Conservation (phyloP, 345 rosid species). For the Iberis pinnata region DNA sequence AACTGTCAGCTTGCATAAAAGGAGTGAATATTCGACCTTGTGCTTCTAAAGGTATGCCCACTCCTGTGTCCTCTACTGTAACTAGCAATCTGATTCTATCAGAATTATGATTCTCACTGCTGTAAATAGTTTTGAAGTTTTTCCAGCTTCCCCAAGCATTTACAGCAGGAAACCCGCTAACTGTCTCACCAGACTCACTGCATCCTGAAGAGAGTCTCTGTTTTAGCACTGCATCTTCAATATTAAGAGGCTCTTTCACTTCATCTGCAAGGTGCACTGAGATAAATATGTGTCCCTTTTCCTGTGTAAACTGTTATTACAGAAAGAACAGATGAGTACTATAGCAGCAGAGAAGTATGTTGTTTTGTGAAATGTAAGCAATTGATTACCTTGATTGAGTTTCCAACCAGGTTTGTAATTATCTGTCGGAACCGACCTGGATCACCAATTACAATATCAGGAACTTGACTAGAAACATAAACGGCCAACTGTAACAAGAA, state of each 20-base stretch:
- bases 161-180: conserved; percentile 78
- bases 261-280: conserved; percentile 61
- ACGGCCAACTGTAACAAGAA: conserved; percentile 53
- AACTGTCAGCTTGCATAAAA: conserved; percentile 96
- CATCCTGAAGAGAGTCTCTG: neutral
- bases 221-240: neutral
- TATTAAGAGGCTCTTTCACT: conserved; percentile 31
- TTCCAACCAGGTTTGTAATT: conserved; percentile 88
- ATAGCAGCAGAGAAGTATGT: neutral
- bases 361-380: too few relatives aligned
- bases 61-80: conserved; percentile 91
- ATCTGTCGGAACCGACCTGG: conserved; percentile 82
- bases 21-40: conserved; percentile 83
- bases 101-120: conserved; percentile 17
- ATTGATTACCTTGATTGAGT: conserved; percentile 66
- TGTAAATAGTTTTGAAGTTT: conserved; percentile 35
- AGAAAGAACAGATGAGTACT: neutral
- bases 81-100: conserved; percentile 55
- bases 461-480: conserved; percentile 73
- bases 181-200: conserved; percentile 17
- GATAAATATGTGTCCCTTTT: conserved; percentile 68
- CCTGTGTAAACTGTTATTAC: conserved; percentile 51
- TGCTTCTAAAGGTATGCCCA: conserved; percentile 74
- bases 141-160: conserved; percentile 83
- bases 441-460: conserved; percentile 79